A percentile compares a stretch with the other conserved stretches of the same genome.
phyloP scores from a whole-genome alignment of 768 basidiomycete species.

The Hygrophorus russula region DNA sequence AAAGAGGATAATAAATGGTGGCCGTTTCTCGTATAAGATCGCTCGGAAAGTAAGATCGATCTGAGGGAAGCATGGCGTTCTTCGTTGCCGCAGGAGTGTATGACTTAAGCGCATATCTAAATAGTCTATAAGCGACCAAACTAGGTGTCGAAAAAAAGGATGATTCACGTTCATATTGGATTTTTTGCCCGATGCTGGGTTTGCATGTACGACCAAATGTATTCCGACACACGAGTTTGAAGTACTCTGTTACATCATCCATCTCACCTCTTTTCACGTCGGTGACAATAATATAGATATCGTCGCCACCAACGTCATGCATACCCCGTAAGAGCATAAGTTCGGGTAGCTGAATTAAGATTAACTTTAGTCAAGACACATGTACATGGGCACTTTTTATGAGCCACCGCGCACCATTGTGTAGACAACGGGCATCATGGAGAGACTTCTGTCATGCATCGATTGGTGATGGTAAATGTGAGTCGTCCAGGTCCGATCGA shows the following conservation, averaged over 20 bases:
- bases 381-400: slow-evolving; percentile 4
- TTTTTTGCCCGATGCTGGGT: slow-evolving; percentile 53
- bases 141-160: not conserved
- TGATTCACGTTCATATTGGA: slow-evolving; percentile 59
- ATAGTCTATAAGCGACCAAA: slow-evolving; percentile 13
- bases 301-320: slow-evolving; percentile 73
- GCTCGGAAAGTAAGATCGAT: slow-evolving; percentile 71
- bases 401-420: slow-evolving; percentile 46
- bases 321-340: slow-evolving; percentile 72
- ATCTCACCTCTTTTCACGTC: slow-evolving; percentile 72
- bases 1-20: slow-evolving; percentile 68
- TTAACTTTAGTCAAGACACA: not conserved
- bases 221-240: slow-evolving; percentile 60
- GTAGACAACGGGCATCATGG: slow-evolving; percentile 74
- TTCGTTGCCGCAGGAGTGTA: slow-evolving; percentile 52
- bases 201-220: slow-evolving; percentile 54
- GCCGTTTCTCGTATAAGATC: slow-evolving; percentile 64
- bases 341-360: slow-evolving; percentile 48
- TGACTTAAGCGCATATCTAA: slow-evolving; percentile 59
- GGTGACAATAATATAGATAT: slow-evolving; percentile 69
- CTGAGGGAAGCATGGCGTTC: slow-evolving; percentile 75
- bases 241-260: slow-evolving; percentile 73
- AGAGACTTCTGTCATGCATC: slow-evolving; percentile 59
- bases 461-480: slow-evolving; percentile 72
- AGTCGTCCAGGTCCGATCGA: slow-evolving; percentile 75